A percentile compares a stretch with the other conserved stretches of the same genome.
Conservation (phyloP, 2,329 filamentous ascomycete genomes). For the Uncinocarpus reesii region DNA sequence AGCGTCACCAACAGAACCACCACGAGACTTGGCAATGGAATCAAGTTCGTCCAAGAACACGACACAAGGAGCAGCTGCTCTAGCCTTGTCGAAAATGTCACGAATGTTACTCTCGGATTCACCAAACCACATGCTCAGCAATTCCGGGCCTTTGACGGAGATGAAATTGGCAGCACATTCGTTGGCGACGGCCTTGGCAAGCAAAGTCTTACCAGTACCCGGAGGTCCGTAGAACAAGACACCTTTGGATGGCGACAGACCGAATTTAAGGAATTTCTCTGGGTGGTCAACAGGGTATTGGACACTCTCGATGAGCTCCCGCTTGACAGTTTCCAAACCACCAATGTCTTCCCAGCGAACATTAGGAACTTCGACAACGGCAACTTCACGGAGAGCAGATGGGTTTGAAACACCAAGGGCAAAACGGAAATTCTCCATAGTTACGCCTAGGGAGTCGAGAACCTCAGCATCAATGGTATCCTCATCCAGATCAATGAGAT, state of each 20-base stretch:
- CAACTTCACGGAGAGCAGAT: conserved; percentile 94
- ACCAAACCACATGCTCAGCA: conserved; percentile 99
- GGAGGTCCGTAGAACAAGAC: conserved; percentile 97
- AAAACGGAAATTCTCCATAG: conserved; percentile 99
- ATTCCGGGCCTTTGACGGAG: conserved; percentile 94
- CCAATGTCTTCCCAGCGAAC: conserved; percentile 99
- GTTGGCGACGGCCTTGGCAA: conserved; percentile 98
- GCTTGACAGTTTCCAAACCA: conserved; percentile 96
- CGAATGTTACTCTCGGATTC: conserved; percentile 99
- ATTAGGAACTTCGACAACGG: conserved; percentile 97
- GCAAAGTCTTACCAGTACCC: conserved; percentile 99
- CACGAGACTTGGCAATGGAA: conserved; percentile 98
- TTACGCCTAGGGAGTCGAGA: conserved; percentile 92
- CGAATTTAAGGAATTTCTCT: conserved; percentile 99
- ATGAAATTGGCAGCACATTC: conserved; percentile 99
- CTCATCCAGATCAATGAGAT: conserved; percentile 96
- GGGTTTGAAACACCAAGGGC: conserved; percentile 97
- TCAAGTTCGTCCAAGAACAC: conserved; percentile 98
- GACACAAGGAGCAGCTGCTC: conserved; percentile 92
- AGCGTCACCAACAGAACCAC: conserved; percentile 88
- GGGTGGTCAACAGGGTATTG: conserved; percentile 99
- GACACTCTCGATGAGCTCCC: conserved; percentile 96
- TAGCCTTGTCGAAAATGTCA: conserved; percentile 99
- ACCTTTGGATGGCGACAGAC: conserved; percentile 93
- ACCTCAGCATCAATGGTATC: conserved; percentile 99